Evolutionary conservation across 2,329 filamentous ascomycete genomes (phyloP).

Genomic region (Phyllosticta citribraziliensis): DNA sequence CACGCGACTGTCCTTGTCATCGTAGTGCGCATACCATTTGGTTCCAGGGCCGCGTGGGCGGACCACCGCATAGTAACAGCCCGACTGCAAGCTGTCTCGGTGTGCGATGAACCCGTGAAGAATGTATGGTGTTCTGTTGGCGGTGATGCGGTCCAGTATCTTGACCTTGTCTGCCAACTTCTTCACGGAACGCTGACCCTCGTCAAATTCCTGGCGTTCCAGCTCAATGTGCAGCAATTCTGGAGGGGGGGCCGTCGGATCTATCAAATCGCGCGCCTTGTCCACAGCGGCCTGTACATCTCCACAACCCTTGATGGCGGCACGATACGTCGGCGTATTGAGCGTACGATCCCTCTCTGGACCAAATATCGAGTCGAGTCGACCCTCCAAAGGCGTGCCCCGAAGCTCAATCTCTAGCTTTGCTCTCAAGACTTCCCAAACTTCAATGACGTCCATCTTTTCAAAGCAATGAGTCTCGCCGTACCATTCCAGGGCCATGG

Average conservation of each 20-base stretch:
- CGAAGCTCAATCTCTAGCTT: conserved; percentile 44
- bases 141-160: conserved; percentile 43
- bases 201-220: conserved; percentile 47
- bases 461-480: conserved; percentile 27
- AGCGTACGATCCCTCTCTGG: conserved; percentile 20
- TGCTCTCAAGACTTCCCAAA: conserved; percentile 45
- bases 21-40: conserved; percentile 51
- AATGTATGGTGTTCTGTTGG: conserved; percentile 41
- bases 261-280: conserved; percentile 19
- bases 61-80: conserved; percentile 50
- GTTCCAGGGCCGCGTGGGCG: conserved; percentile 46
- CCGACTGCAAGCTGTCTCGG: conserved; percentile 47
- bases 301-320: conserved; percentile 24
- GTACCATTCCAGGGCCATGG: conserved; percentile 31
- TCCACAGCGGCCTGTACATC: conserved; percentile 35
- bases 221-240: conserved; percentile 47
- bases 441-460: conserved; percentile 43
- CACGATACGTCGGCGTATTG: conserved; percentile 20
- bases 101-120: conserved; percentile 54
- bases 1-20: conserved; percentile 44
- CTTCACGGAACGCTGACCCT: conserved; percentile 44
- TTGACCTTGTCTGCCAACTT: conserved; percentile 48
- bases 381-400: conserved; percentile 31
- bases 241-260: conserved; percentile 28
- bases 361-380: conserved; percentile 40